Evolutionary conservation across 2,329 filamentous ascomycete genomes (phyloP).

Genomic region (Aspergillus japonicus): DNA sequence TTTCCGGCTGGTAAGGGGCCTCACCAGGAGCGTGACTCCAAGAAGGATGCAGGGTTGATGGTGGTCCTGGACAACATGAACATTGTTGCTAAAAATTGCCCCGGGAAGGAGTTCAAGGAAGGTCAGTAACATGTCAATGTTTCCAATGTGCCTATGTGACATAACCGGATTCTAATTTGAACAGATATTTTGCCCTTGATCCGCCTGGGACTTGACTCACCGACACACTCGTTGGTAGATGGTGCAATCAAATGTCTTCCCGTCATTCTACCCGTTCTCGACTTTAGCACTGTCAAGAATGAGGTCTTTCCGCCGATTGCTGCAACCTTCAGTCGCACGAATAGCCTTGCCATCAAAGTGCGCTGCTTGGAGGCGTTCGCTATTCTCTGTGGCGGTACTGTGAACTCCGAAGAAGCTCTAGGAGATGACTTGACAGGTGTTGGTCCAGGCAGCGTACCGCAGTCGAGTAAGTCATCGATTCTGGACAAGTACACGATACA

Average conservation of each 20-base stretch:
- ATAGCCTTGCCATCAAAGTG: constrained; percentile 90
- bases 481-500: constrained; percentile 98
- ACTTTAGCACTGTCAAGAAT: constrained; percentile 96
- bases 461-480: constrained; percentile 68
- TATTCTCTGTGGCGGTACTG: constrained; percentile 78
- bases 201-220: constrained; percentile 77
- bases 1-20: constrained; percentile 60
- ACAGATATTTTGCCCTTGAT: constrained; percentile 85
- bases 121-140: constrained; percentile 51
- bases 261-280: constrained; percentile 78
- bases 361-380: constrained; percentile 86
- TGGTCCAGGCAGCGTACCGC: constrained; percentile 49
- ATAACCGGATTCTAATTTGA: constrained; percentile 17
- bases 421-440: constrained; percentile 76
- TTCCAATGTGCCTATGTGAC: constrained; percentile 8
- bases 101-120: constrained; percentile 92
- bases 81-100: constrained; percentile 74
- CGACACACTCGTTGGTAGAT: constrained; percentile 86
- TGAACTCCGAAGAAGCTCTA: constrained; percentile 46
- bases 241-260: constrained; percentile 76
- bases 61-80: constrained; percentile 82
- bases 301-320: constrained; percentile 93
- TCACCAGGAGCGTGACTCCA: constrained; percentile 70
- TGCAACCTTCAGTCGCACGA: constrained; percentile 86
- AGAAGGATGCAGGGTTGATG: constrained; percentile 87